These are phyloP conservation scores for Lentinula raphanica DNA, from an alignment of 768 basidiomycete species.

Conservation along the genomic window DNA sequence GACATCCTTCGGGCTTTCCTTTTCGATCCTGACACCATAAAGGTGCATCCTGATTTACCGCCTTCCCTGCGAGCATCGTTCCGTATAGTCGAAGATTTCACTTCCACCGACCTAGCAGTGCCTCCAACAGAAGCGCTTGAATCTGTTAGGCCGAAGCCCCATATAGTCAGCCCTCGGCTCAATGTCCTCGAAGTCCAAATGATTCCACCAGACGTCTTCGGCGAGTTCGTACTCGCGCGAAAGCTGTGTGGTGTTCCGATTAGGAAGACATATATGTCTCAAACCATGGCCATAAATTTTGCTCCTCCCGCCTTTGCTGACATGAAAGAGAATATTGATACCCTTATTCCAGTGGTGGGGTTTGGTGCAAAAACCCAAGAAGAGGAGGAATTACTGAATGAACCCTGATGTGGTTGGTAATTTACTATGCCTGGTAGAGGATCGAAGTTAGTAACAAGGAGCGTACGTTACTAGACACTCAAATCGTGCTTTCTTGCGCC, in stretches of 20 bases:
- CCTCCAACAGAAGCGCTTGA: not conserved
- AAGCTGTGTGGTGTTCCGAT: slow-evolving; percentile 25
- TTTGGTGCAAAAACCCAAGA: slow-evolving; percentile 40
- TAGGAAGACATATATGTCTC: slow-evolving; percentile 29
- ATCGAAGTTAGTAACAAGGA: not conserved
- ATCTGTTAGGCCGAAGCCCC: slow-evolving; percentile 16
- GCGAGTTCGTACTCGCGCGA: slow-evolving; percentile 23
- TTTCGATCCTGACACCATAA: slow-evolving; percentile 26
- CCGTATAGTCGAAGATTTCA: not conserved
- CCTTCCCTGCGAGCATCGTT: not conserved
- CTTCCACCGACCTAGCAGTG: not conserved
- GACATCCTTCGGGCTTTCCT: slow-evolving; percentile 46
- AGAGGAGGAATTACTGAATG: slow-evolving; percentile 30
- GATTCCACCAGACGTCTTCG: slow-evolving; percentile 2
- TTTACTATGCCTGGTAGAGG: not conserved
- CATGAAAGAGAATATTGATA: slow-evolving; percentile 4
- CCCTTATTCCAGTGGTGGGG: slow-evolving; percentile 19
- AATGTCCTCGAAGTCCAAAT: slow-evolving; percentile 5
- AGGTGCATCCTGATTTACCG: slow-evolving; percentile 8
- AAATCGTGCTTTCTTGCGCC: not conserved
- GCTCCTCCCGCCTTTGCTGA: not conserved
- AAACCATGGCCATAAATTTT: slow-evolving; percentile 8
- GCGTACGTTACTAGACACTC: not conserved
- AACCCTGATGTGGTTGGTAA: not conserved
- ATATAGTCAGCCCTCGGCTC: slow-evolving; percentile 22